phyloP scores from a whole-genome alignment of 345 rosid genomes.

The Populus tremula region DNA sequence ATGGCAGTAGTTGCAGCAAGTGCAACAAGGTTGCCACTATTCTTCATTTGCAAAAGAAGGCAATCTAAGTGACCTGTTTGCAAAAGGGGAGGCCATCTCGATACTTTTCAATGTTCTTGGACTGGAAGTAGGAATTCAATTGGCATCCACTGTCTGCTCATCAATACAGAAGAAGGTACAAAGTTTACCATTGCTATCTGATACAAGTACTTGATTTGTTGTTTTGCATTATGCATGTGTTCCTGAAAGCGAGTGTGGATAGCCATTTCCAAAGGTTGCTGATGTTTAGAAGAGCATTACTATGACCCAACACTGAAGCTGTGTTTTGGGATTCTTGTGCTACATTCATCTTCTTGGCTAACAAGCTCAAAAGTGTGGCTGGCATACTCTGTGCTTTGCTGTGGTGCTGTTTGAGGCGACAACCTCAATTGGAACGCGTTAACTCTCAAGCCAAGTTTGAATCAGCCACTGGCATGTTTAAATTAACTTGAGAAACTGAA shows the following conservation, averaged over 20 bases:
- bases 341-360: neutral
- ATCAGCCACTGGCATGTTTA: neutral
- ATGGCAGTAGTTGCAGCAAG: conserved; percentile 98
- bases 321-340: neutral
- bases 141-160: conserved; percentile 88
- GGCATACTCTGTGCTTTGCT: neutral
- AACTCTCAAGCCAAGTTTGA: neutral
- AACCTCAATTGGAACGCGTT: neutral
- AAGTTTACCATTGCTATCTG: neutral
- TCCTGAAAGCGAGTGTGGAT: neutral
- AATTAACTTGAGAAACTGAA: neutral
- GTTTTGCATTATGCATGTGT: neutral
- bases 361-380: neutral
- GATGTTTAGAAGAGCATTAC: neutral
- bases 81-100: conserved; percentile 98
- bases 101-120: conserved; percentile 88
- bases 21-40: conserved; percentile 86
- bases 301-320: neutral
- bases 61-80: conserved; percentile 91
- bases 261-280: neutral
- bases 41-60: conserved; percentile 98
- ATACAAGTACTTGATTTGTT: neutral
- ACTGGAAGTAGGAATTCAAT: conserved; percentile 72
- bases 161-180: conserved; percentile 86
- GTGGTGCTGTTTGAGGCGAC: neutral